These are phyloP conservation scores for Cystobasidiaceae sp. DNA, from an alignment of 1,284 basidiomycete species.

Conservation along the genomic window DNA sequence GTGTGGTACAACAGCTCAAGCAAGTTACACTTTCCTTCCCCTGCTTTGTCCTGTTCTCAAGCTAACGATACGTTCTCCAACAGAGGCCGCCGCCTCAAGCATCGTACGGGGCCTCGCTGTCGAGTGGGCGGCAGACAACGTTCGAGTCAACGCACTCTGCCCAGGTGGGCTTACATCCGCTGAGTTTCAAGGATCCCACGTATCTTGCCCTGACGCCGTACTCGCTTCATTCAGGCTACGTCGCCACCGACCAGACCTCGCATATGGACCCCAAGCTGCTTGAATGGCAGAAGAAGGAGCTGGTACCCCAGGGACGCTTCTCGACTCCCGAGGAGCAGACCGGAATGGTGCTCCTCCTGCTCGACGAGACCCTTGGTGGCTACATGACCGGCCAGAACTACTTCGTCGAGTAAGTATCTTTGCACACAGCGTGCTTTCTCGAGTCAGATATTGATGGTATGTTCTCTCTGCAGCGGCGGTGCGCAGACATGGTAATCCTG, in stretches of 20 bases:
- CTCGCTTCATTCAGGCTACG: no score
- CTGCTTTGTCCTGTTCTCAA: no score
- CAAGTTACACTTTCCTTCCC: no score
- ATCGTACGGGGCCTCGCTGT: slow-evolving; percentile 58
- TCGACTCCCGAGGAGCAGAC: slow-evolving; percentile 51
- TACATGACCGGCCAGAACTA: slow-evolving; percentile 24
- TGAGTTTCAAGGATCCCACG: no score
- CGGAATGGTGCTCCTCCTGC: slow-evolving; percentile 50
- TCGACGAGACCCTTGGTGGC: slow-evolving; percentile 44
- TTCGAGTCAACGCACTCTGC: slow-evolving; percentile 59
- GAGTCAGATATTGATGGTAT: background rate
- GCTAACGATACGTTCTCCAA: no score
- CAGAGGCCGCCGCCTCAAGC: slow-evolving; percentile 55
- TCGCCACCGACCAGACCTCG: slow-evolving; percentile 48
- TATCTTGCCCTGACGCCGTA: no score
- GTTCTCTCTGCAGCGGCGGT: slow-evolving; percentile 4
- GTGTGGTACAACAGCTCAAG: slow-evolving; percentile 43
- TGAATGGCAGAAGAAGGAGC: slow-evolving; percentile 36
- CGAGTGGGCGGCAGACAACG: slow-evolving; percentile 52
- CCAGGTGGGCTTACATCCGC: no score
- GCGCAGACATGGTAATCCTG: slow-evolving; percentile 18
- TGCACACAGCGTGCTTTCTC: no score
- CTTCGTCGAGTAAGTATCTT: slow-evolving; percentile 9
- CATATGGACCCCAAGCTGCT: slow-evolving; percentile 37
- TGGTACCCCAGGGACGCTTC: slow-evolving; percentile 51